Evolutionary conservation across 1,284 basidiomycete species (phyloP).

Genomic region (Microstroma glucosiphilum): DNA sequence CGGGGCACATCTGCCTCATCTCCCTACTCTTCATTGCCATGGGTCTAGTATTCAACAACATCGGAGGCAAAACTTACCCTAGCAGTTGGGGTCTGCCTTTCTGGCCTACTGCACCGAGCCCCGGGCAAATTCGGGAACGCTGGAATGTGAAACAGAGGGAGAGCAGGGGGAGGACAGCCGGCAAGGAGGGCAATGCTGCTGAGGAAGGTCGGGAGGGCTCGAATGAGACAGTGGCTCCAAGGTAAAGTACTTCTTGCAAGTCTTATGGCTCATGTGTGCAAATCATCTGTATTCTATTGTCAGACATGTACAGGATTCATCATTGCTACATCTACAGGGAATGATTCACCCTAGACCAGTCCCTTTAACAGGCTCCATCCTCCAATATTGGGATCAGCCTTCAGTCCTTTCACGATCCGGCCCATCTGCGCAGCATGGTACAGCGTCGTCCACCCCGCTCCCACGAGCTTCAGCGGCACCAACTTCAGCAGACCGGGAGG

Average conservation of each 20-base stretch:
- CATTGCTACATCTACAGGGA: too few species aligned
- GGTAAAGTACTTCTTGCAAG: too few species aligned
- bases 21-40: not conserved
- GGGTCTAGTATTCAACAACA: constrained; percentile 2
- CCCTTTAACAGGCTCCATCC: not conserved
- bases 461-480: constrained; percentile 42
- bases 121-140: not conserved
- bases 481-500: constrained; percentile 33
- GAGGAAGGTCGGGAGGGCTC: too few species aligned
- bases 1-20: not conserved
- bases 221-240: too few species aligned
- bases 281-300: too few species aligned
- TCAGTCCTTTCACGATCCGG: not conserved
- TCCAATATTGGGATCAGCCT: not conserved
- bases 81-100: not conserved
- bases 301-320: too few species aligned
- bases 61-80: not conserved
- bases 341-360: not conserved
- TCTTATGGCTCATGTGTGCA: too few species aligned
- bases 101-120: not conserved
- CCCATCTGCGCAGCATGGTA: constrained; percentile 5
- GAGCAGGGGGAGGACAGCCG: not conserved
- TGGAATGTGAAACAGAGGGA: not conserved
- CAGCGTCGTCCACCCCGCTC: constrained; percentile 42
- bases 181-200: too few species aligned